Base-by-base conservation (phyloP, 176 grass and related monocot genomes). In the Lolium rigidum region DNA sequence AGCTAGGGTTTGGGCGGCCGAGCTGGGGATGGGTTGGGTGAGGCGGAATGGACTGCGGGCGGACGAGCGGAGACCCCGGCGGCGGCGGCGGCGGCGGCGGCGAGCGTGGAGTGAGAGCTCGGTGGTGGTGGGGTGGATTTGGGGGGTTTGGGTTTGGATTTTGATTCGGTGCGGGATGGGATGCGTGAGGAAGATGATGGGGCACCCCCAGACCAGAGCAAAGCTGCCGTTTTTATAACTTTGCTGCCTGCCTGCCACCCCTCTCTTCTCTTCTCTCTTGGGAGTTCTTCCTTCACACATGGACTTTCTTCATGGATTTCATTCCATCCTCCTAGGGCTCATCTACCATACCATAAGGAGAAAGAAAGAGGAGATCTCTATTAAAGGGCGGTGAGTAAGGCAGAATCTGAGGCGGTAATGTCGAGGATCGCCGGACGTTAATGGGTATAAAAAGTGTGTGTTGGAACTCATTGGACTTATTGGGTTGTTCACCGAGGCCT, bases 151-250 rank as follows among this genome's bases (percentile, higher is more conserved):
- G 54, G 24, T 66, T 69, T 69, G 28, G 49, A 54, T 76, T 76
- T 37, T 3, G 74, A 18, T 18, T 76, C 49, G 0, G 49, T 76
- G 48, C 8, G 70, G 11, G 69, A 46, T 17, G 70, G 28, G 44
- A 51, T 35, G 74, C 49, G 49, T 10, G 74, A 76, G 74, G 74
- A 76, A 76, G 74, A 76, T 21, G 68, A 44, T 6, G 38, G 9
- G 13, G n/a, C n/a, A n/a, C n/a, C n/a, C n/a, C n/a, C n/a, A n/a
- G n/a, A 13, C 51, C 51, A 17, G 2, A 62, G 59, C 9, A 62
- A 65, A 39, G 35, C 66, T 69, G 35, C 66, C 48, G 74, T 55
- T 76, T 76, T 54, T 76, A 76, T 76, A 76, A 20, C n/a, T n/a
- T n/a, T n/a, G n/a, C n/a, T n/a, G n/a, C n/a, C n/a, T n/a, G n/a